These are phyloP conservation scores for Blastobotrys raffinosifermentans DNA, from an alignment of 1,139 yeast genomes.

Conservation along the genomic window DNA sequence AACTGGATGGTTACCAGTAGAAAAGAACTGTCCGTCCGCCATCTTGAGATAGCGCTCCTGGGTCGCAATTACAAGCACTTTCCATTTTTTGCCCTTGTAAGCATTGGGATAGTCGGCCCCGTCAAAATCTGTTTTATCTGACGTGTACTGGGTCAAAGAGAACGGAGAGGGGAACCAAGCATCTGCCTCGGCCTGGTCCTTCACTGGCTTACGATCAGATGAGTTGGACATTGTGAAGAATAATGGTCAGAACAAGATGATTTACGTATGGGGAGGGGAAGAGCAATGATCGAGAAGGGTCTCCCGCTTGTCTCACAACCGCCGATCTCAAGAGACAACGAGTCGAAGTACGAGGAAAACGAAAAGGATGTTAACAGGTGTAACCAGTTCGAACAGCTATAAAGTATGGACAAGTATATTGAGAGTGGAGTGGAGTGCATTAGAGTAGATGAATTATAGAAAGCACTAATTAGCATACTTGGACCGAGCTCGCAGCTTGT, in stretches of 20 bases:
- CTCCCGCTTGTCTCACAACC: no score
- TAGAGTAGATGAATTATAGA: no score
- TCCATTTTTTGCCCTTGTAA: conserved; percentile 1
- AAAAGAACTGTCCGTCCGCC: conserved; percentile 3
- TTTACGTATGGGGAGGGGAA: no score
- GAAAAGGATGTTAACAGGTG: no score
- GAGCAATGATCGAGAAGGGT: no score
- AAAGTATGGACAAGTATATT: no score
- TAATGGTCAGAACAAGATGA: no score
- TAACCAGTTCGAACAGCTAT: no score
- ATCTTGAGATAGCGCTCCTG: conserved; percentile 1
- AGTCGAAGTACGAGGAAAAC: no score
- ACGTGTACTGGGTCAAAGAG: background rate
- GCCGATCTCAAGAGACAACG: no score
- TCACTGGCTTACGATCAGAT: background rate
- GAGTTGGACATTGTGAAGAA: background rate
- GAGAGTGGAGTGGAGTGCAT: no score
- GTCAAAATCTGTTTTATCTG: conserved; percentile 2
- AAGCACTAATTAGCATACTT: conserved; percentile 23
- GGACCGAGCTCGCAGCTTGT: conserved; percentile 39
- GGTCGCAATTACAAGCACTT: conserved; percentile 2
- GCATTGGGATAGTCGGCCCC: background rate
- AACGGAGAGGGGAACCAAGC: conserved; percentile 1
- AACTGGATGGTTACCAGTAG: conserved; percentile 4
- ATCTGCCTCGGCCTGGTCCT: conserved; percentile 2